These are phyloP conservation scores for Wickerhamomyces tratensis DNA, from an alignment of 805 yeast species.

Conservation along the genomic window DNA sequence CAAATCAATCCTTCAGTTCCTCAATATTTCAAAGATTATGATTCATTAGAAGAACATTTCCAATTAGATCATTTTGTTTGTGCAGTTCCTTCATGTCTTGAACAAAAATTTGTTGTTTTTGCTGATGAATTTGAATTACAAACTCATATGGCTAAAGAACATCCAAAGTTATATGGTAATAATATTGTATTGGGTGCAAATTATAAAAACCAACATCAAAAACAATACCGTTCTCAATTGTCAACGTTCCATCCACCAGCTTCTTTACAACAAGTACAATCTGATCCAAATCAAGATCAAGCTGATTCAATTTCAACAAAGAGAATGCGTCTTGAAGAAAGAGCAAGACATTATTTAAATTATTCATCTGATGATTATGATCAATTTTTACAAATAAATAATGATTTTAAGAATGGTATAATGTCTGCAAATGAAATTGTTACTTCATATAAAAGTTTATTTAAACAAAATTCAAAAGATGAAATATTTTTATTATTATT, in stretches of 20 bases:
- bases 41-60: conserved; percentile 69
- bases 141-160: conserved; percentile 82
- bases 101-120: conserved; percentile 87
- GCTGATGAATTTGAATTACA: conserved; percentile 76
- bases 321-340: conserved; percentile 61
- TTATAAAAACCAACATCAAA: conserved; percentile 14
- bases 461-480: conserved; percentile 27
- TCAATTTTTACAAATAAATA: conserved; percentile 40
- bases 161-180: conserved; percentile 32
- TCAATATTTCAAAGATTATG: conserved; percentile 71
- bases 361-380: conserved; percentile 38
- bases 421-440: conserved; percentile 40
- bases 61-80: conserved; percentile 67
- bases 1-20: conserved; percentile 51
- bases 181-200: conserved; percentile 31
- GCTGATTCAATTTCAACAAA: conserved; percentile 35
- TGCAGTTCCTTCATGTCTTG: conserved; percentile 67
- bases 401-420: conserved; percentile 32
- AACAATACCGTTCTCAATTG: conserved; percentile 37
- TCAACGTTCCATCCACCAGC: conserved; percentile 39
- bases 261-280: conserved; percentile 7
- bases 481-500: conserved; percentile 49
- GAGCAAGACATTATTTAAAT: conserved; percentile 73
- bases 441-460: conserved; percentile 36
- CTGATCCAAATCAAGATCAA: conserved; percentile 15